Evolutionary conservation across 2,329 filamentous ascomycete species (phyloP).

Genomic region (Phialophora tarda): DNA sequence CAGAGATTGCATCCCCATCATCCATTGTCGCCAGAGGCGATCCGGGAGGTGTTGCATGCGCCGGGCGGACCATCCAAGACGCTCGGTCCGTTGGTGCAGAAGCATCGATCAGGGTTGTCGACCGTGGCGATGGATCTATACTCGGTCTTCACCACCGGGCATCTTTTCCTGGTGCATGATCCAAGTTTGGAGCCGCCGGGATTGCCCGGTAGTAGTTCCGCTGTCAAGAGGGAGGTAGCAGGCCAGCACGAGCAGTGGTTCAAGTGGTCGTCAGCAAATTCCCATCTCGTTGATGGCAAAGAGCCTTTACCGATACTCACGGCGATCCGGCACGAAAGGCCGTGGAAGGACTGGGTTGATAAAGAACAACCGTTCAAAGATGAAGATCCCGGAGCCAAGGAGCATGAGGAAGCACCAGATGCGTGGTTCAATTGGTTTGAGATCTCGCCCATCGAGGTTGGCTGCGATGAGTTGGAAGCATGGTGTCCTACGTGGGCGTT

Average conservation of each 20-base stretch:
- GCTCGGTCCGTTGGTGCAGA: constrained; percentile 28
- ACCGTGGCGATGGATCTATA: constrained; percentile 34
- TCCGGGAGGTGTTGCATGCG: constrained; percentile 27
- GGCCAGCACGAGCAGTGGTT: constrained; percentile 27
- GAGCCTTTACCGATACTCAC: constrained; percentile 30
- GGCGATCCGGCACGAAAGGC: constrained; percentile 30
- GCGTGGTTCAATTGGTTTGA: constrained; percentile 48
- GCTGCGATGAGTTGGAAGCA: constrained; percentile 46
- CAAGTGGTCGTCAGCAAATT: constrained; percentile 27
- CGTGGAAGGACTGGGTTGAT: constrained; percentile 33
- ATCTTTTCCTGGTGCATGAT: constrained; percentile 28
- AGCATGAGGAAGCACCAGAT: constrained; percentile 39
- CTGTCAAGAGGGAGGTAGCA: constrained; percentile 21
- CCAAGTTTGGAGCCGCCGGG: constrained; percentile 18
- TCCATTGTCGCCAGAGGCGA: constrained; percentile 29
- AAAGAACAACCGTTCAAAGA: constrained; percentile 28
- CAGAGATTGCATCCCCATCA: constrained; percentile 27
- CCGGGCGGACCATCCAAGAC: constrained; percentile 25
- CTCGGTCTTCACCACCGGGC: constrained; percentile 31
- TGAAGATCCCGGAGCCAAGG: constrained; percentile 24
- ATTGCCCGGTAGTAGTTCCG: not conserved
- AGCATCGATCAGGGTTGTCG: constrained; percentile 23
- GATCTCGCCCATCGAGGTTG: constrained; percentile 45
- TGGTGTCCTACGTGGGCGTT: constrained; percentile 48
- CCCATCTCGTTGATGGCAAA: constrained; percentile 17